A percentile compares a stretch with the other conserved stretches of the same genome.
Evolutionary conservation across 768 basidiomycete genomes (phyloP).

Genomic region (Gloeopeniophorella convolvens): DNA sequence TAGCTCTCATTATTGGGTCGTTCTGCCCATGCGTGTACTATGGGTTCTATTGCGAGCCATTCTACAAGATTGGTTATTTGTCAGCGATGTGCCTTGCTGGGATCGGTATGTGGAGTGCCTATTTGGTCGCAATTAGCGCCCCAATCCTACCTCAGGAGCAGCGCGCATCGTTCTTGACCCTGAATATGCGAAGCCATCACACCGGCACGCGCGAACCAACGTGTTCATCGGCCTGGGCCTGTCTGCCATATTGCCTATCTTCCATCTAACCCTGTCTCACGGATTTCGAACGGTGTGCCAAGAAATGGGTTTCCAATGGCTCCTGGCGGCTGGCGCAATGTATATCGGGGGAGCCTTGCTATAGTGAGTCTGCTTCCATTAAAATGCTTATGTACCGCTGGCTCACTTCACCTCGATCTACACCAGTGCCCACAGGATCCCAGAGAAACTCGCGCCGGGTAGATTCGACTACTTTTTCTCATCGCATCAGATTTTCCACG

Average conservation of each 20-base stretch:
- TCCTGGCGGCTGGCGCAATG: slow-evolving; percentile 59
- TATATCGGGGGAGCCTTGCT: slow-evolving; percentile 78
- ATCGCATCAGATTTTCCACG: slow-evolving; percentile 89
- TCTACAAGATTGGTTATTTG: slow-evolving; percentile 50
- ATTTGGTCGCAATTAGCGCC: background rate
- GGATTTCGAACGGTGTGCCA: slow-evolving; percentile 47
- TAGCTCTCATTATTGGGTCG: slow-evolving; percentile 69
- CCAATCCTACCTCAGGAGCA: slow-evolving; percentile 37
- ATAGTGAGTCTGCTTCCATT: slow-evolving; percentile 54
- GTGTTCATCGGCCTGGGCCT: slow-evolving; percentile 78
- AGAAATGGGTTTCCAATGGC: slow-evolving; percentile 67
- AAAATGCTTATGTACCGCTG: slow-evolving; percentile 19
- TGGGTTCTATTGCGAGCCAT: slow-evolving; percentile 63
- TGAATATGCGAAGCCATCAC: slow-evolving; percentile 66
- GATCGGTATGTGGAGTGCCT: slow-evolving; percentile 40
- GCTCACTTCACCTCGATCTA: slow-evolving; percentile 16
- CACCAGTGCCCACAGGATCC: slow-evolving; percentile 72
- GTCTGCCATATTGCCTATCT: slow-evolving; percentile 59
- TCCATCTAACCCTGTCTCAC: slow-evolving; percentile 55
- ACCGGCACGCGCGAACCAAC: slow-evolving; percentile 67
- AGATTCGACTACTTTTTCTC: slow-evolving; percentile 73
- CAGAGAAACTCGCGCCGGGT: slow-evolving; percentile 69
- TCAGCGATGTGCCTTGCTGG: slow-evolving; percentile 46
- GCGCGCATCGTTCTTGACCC: slow-evolving; percentile 75
- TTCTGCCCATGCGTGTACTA: slow-evolving; percentile 74